Percentiles rank a stretch among this genome's conserved stretches.
Conservation (phyloP, 371 early-diverging fungal genomes). For the Coemansia sp. region DNA sequence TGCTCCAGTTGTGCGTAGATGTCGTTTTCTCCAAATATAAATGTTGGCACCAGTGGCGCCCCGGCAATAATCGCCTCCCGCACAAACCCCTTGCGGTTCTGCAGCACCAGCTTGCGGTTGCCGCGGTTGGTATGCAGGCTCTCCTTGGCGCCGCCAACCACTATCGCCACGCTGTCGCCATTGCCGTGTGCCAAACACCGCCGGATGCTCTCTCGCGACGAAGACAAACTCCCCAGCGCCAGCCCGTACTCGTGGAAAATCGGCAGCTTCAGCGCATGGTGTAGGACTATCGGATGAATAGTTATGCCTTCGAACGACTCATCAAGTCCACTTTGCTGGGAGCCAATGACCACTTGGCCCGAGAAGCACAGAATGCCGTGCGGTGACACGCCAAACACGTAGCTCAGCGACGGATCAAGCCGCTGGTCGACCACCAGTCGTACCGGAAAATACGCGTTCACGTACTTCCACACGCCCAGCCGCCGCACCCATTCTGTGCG, state of each 20-base stretch:
- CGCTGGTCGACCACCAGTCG: conserved; percentile 65
- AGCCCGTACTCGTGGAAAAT: conserved; percentile 74
- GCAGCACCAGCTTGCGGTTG: conserved; percentile 62
- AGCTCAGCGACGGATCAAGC: conserved; percentile 51
- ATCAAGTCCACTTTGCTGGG: conserved; percentile 67
- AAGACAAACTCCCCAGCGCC: conserved; percentile 72
- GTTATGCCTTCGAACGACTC: conserved; percentile 66
- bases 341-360: conserved; percentile 79
- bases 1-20: conserved; percentile 67
- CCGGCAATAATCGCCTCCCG: conserved; percentile 76
- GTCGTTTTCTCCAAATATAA: conserved; percentile 85
- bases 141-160: conserved; percentile 80
- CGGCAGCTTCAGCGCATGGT: conserved; percentile 61
- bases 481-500: conserved; percentile 60
- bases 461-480: conserved; percentile 66
- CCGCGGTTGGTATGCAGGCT: conserved; percentile 69
- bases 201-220: conserved; percentile 73
- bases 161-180: conserved; percentile 77
- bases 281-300: conserved; percentile 53
- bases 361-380: conserved; percentile 86
- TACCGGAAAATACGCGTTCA: conserved; percentile 79
- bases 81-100: conserved; percentile 76
- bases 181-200: conserved; percentile 68
- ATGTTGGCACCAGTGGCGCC: conserved; percentile 70
- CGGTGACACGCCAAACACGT: conserved; percentile 78